Base-by-base conservation (phyloP, 129 eudicot genomes). In the Flaveria bidentis region DNA sequence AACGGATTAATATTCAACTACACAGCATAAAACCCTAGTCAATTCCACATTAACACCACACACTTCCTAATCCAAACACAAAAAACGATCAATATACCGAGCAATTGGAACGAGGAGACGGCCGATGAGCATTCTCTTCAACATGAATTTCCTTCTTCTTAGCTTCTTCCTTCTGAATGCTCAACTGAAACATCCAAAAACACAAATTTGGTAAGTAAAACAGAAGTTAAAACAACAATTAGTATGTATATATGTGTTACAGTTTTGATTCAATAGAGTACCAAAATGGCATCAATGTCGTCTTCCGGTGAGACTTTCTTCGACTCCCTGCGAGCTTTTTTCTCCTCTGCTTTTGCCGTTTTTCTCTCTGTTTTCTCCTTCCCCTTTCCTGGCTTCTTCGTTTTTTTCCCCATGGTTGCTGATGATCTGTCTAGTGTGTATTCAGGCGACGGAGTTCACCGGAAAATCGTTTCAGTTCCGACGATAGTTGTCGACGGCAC, bases 271-370 rank as follows among this genome's bases (percentile, higher is more conserved):
- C 23, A 23, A 68, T 36, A 0, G 46, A 9, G 56, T 86, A 93
- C 98, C 93, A 93, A 62, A 56, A 93, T 93, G 53, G 98, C 98
- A 65, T 93, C 98, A 73, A 93, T 93, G 87, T 93, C 98, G 71
- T 93, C 97, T 82, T 93, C 98, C 15, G 97, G 97, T 4, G 98
- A 90, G 78, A 91, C 74, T 64, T 93, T 93, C 56, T 93, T 91
- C 67, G 97, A 76, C 71, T 93, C 98, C 25, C 98, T 55, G 9
- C 98, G 96, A 77, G 91, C 86, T 84, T 80, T 85, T 71, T 93
- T 93, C 72, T 75, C 96, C 52, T 93, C 98, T 15, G 98, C 96
- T 84, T 91, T 93, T 47, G 89, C 88, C 2, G 98, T 93, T 84
- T 88, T 93, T 70, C 80, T 88, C 84, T 93, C 97, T 2, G 98